Conservation (phyloP, 2,329 filamentous ascomycete species). For the Fusarium pseudoanthophilum region DNA sequence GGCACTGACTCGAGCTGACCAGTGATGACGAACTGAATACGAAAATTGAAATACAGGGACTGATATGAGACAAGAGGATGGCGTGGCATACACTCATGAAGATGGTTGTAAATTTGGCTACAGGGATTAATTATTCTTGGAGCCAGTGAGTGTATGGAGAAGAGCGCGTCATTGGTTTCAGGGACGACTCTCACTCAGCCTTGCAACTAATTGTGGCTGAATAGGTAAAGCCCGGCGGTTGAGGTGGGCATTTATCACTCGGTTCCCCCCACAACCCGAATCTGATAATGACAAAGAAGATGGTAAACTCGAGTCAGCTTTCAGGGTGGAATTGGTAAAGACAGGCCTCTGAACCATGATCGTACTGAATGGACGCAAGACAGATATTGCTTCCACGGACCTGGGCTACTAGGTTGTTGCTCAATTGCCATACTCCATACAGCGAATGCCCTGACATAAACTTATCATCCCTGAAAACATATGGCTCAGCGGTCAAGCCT, state of each 20-base stretch:
- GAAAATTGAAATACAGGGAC: background rate
- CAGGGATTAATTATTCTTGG: constrained; percentile 13
- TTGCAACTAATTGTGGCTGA: constrained; percentile 11
- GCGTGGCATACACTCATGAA: constrained; percentile 6
- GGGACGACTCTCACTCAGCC: constrained; percentile 32
- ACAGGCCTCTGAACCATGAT: background rate
- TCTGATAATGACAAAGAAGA: constrained; percentile 17
- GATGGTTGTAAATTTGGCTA: constrained; percentile 7
- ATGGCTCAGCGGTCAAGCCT: constrained; percentile 20
- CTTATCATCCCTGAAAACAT: constrained; percentile 7
- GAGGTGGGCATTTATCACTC: background rate
- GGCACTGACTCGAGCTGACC: background rate
- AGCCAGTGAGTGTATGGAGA: background rate
- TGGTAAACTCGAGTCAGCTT: background rate
- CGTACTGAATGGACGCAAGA: background rate
- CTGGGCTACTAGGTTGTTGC: background rate
- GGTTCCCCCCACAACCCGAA: constrained; percentile 35
- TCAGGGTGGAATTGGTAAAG: background rate
- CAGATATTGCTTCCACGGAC: background rate
- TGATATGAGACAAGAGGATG: constrained; percentile 5
- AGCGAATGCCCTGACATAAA: background rate
- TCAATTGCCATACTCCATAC: background rate
- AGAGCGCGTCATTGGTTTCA: constrained; percentile 42
- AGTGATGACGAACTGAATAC: constrained; percentile 4
- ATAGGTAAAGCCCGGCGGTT: background rate